Conservation (phyloP, 1,284 basidiomycete species). For the Moesziomyces globuligerus region DNA sequence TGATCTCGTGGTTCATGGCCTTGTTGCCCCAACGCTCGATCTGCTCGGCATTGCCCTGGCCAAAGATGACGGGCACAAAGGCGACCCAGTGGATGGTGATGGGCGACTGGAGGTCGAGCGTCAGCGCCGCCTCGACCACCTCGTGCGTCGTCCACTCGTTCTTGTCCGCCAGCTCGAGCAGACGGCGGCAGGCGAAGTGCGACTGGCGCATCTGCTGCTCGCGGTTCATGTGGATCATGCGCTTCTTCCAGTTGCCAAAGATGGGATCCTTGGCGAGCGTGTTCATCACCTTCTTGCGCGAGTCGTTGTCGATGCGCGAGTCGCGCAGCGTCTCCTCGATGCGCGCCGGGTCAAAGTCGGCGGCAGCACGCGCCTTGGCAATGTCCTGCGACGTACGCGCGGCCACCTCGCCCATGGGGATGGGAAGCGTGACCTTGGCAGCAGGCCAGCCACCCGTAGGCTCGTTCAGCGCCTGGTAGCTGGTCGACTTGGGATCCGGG, state of each 20-base stretch:
- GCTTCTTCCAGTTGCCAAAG: slow-evolving; percentile 62
- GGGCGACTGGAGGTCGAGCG: slow-evolving; percentile 55
- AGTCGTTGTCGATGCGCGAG: slow-evolving; percentile 54
- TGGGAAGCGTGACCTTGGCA: slow-evolving; percentile 54
- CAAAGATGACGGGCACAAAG: slow-evolving; percentile 63
- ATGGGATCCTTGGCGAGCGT: slow-evolving; percentile 50
- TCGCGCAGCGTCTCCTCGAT: slow-evolving; percentile 61
- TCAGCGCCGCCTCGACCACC: slow-evolving; percentile 56
- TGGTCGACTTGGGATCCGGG: slow-evolving; percentile 40
- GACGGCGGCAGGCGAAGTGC: slow-evolving; percentile 57
- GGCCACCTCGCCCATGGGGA: slow-evolving; percentile 56
- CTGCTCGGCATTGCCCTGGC: slow-evolving; percentile 57
- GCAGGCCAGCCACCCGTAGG: slow-evolving; percentile 27
- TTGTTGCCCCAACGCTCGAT: slow-evolving; percentile 57
- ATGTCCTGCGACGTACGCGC: slow-evolving; percentile 52
- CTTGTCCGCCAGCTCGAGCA: slow-evolving; percentile 54
- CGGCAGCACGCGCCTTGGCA: slow-evolving; percentile 35
- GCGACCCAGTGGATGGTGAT: slow-evolving; percentile 63
- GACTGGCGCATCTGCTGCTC: slow-evolving; percentile 61
- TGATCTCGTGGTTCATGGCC: slow-evolving; percentile 63
- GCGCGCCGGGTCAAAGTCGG: slow-evolving; percentile 49
- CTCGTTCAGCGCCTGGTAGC: slow-evolving; percentile 42
- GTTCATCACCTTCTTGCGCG: slow-evolving; percentile 51
- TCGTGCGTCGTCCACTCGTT: slow-evolving; percentile 61
- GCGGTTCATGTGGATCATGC: slow-evolving; percentile 59